Evolutionary conservation across 805 yeast genomes (phyloP).

Genomic region (Nakazawaea molendinolei): DNA sequence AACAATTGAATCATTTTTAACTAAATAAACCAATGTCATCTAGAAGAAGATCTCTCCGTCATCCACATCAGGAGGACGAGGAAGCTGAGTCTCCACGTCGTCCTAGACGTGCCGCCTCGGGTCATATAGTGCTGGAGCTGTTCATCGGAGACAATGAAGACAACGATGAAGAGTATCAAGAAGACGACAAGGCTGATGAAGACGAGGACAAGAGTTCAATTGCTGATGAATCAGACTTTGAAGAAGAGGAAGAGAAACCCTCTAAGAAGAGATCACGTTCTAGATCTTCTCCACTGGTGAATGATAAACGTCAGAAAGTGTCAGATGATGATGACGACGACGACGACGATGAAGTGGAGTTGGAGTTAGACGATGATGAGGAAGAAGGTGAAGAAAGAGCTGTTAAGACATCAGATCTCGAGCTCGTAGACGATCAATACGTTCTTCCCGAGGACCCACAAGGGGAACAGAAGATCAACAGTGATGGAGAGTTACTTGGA

Average conservation of each 20-base stretch:
- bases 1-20: too few relatives aligned
- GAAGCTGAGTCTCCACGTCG: neutral
- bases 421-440: slow-evolving; percentile 69
- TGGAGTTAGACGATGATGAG: slow-evolving; percentile 16
- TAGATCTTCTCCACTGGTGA: too few relatives aligned
- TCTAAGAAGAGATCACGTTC: too few relatives aligned
- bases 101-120: too few relatives aligned
- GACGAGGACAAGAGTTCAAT: slow-evolving; percentile 24
- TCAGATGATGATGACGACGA: slow-evolving; percentile 22
- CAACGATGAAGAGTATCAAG: slow-evolving; percentile 15
- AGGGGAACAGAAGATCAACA: slow-evolving; percentile 71
- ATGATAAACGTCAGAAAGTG: too few relatives aligned
- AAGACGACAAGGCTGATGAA: slow-evolving; percentile 23
- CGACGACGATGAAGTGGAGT: slow-evolving; percentile 19
- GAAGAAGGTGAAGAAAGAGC: slow-evolving; percentile 16
- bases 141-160: slow-evolving; percentile 17
- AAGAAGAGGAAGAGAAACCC: too few relatives aligned
- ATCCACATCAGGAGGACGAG: neutral
- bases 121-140: too few relatives aligned
- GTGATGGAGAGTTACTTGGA: slow-evolving; percentile 59
- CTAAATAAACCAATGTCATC: slow-evolving; percentile 2
- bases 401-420: slow-evolving; percentile 32
- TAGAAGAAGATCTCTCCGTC: slow-evolving; percentile 6
- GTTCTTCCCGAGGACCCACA: slow-evolving; percentile 67
- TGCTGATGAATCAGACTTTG: too few relatives aligned